These are phyloP conservation scores for Paramecium pentaurelia DNA, from an alignment of 73 alveolate species.

Conservation along the genomic window DNA sequence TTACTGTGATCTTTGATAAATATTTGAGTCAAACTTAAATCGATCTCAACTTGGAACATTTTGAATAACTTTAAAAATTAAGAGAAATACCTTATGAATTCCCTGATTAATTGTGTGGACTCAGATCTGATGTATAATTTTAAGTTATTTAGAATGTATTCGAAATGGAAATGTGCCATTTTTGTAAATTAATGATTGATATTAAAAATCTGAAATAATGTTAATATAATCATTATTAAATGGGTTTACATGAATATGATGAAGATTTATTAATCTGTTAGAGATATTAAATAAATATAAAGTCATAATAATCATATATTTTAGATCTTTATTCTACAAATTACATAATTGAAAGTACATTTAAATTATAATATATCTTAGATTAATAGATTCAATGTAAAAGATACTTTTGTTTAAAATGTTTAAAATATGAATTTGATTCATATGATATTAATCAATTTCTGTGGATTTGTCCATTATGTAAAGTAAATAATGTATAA, in stretches of 20 bases:
- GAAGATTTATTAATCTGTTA: not conserved
- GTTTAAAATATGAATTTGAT: conserved; percentile 27
- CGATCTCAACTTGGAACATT: not conserved
- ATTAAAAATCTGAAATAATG: not conserved
- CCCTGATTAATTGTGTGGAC: not conserved
- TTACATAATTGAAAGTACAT: not conserved
- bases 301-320: not conserved
- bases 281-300: not conserved
- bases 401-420: conserved; percentile 8
- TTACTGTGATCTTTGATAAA: not conserved
- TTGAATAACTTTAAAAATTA: not conserved
- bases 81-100: conserved; percentile 3
- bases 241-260: conserved; percentile 12
- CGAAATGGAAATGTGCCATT: not conserved
- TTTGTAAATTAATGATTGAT: conserved; percentile 11
- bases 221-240: not conserved
- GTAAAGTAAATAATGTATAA: not conserved
- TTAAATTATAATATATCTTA: not conserved
- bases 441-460: not conserved
- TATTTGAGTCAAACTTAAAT: not conserved
- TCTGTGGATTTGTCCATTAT: not conserved
- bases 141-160: not conserved
- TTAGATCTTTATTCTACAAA: conserved; percentile 12
- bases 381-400: not conserved
- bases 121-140: not conserved